Evolutionary conservation across 179 eudicot genomes (phyloP), one percentile per base, ranked within the genome.

Genomic region (Beta macrorhiza): DNA sequence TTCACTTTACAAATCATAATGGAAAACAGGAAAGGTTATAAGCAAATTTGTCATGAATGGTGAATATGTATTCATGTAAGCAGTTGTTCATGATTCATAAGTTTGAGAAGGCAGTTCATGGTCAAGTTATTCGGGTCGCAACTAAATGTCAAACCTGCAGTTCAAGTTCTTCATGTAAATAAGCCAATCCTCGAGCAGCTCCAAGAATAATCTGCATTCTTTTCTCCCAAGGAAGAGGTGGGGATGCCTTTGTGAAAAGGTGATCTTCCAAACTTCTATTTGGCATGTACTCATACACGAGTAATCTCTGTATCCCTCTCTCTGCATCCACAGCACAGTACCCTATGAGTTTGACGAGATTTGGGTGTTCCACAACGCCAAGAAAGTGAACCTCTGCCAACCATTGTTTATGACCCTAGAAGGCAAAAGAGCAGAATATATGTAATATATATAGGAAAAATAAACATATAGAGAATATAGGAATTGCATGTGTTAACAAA

Each of bases 361-460:
- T 93, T 25, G 94, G 92, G 84, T 94, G 94, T 79, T 93, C 94
- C 72, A 94, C 97, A 19, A 93, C 88, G 8, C 97, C 97, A 0
- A 94, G 94, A 85, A 94, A 89, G 69, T 91, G 96, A 79, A 94
- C 96, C 80, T 94, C 98, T 62, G 98, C 90, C 57, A 91, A 76
- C 98, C 98, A 94, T 89, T 94, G 97, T 80, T 92, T 93, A 84
- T 94, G 98, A 72, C 98, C 98, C 98, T 94, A 77, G 64, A 80
- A 69, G 25, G 9, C n/a, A 68, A 69, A 78, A 76, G 15, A 68
- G 68, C 42, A 81, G 59, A 61, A 1, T 45, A 68, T 51, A 1
- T 5, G 56, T 74, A 44, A 58, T 20, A 37, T 53, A 19, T 32
- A 19, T 17, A 44, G 44, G 51, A 29, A 32, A 32, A n/a, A 5